phyloP scores from a whole-genome alignment of 208 protist genomes.

The Leishmania turanica region DNA sequence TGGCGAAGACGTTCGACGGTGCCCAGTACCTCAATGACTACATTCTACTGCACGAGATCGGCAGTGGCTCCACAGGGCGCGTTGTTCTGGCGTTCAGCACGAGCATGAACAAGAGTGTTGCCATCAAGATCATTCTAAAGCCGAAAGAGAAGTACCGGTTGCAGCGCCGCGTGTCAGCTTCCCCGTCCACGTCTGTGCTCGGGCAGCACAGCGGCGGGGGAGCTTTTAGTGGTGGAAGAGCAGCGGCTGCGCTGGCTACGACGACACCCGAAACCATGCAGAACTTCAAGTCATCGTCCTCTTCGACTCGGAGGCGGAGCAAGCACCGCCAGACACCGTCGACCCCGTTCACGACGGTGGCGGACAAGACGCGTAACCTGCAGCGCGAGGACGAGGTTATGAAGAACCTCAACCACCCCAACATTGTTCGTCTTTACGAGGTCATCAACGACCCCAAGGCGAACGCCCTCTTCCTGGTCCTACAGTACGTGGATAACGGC shows the following conservation, averaged over 20 bases:
- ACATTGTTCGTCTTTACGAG: slow-evolving; percentile 95
- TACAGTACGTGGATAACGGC: slow-evolving; percentile 91
- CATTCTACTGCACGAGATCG: slow-evolving; percentile 70
- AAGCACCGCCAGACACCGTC: neutral
- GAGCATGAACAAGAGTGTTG: slow-evolving; percentile 46
- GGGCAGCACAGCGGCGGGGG: neutral
- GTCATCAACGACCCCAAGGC: slow-evolving; percentile 95
- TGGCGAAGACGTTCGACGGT: slow-evolving; percentile 35
- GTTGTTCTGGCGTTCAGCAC: slow-evolving; percentile 69
- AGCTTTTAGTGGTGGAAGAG: neutral
- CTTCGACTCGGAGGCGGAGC: neutral
- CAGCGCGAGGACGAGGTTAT: slow-evolving; percentile 94
- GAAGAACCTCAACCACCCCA: slow-evolving; percentile 95
- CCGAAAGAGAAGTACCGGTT: slow-evolving; percentile 42
- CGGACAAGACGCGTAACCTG: slow-evolving; percentile 45
- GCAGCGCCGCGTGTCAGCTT: slow-evolving; percentile 8
- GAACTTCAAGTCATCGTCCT: neutral
- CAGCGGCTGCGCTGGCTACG: neutral
- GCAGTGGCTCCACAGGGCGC: slow-evolving; percentile 64
- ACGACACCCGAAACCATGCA: neutral
- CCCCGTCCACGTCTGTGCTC: neutral
- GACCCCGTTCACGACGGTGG: slow-evolving; percentile 27
- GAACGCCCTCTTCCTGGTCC: slow-evolving; percentile 91
- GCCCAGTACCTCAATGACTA: slow-evolving; percentile 74
- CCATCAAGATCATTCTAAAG: slow-evolving; percentile 77